phyloP scores from a whole-genome alignment of 495 filamentous ascomycete species.

The Rostrohypoxylon terebratum region DNA sequence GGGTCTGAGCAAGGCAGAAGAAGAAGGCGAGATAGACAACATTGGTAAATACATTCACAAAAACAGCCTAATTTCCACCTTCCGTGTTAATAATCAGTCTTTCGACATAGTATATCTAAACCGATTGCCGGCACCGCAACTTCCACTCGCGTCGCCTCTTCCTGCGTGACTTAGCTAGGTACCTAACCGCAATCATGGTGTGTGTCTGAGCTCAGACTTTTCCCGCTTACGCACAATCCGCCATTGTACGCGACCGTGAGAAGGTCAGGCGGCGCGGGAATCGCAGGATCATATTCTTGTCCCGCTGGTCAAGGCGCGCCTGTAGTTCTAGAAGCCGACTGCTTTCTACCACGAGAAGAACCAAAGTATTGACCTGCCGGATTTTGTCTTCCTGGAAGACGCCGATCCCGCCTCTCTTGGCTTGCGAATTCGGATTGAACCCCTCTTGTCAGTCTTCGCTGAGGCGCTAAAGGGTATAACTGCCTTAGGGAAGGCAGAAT shows the following conservation, averaged over 20 bases:
- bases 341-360: constrained; percentile 26
- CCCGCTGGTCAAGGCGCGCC: constrained; percentile 32
- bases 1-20: constrained; percentile 20
- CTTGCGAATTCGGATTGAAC: constrained; percentile 37
- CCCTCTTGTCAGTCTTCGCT: constrained; percentile 39
- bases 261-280: constrained; percentile 39
- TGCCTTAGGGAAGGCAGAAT: constrained; percentile 41
- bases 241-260: constrained; percentile 41
- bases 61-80: constrained; percentile 16
- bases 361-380: constrained; percentile 41
- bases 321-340: constrained; percentile 46
- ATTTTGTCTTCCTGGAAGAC: constrained; percentile 37
- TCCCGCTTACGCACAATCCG: constrained; percentile 30
- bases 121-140: constrained; percentile 41
- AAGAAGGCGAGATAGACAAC: constrained; percentile 14
- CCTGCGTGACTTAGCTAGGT: constrained; percentile 32
- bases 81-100: constrained; percentile 35
- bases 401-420: constrained; percentile 46
- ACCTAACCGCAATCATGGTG: constrained; percentile 30
- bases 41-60: constrained; percentile 15
- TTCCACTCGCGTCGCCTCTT: constrained; percentile 44
- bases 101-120: constrained; percentile 40
- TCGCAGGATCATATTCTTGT: constrained; percentile 30
- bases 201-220: constrained; percentile 38
- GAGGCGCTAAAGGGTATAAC: constrained; percentile 27